These are phyloP conservation scores for Globisporangium nagaii DNA, from an alignment of 352 stramenopile genomes.

Conservation along the genomic window DNA sequence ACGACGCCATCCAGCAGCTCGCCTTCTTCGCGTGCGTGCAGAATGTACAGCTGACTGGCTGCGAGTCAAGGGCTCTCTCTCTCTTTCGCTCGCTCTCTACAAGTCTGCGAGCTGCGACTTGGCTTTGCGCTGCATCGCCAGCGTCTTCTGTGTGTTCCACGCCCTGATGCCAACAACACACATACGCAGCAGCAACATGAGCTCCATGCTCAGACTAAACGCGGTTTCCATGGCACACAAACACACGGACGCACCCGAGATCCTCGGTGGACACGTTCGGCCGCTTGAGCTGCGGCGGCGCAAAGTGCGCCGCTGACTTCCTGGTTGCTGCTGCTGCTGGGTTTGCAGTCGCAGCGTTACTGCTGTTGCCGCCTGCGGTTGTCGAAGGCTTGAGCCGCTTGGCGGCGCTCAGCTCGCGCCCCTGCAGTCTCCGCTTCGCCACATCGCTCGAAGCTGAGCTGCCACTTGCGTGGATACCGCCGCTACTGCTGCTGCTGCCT, in stretches of 20 bases:
- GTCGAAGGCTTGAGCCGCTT: conserved; percentile 11
- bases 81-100: background rate
- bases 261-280: conserved; percentile 75
- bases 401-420: background rate
- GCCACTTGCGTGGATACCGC: too few relatives aligned
- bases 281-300: conserved; percentile 54
- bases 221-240: background rate
- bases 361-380: background rate
- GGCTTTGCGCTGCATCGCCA: conserved; percentile 35
- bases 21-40: too few relatives aligned
- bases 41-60: too few relatives aligned
- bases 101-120: conserved; percentile 4
- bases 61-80: too few relatives aligned
- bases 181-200: background rate
- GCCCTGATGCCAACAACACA: conserved; percentile 18
- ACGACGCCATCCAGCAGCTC: too few relatives aligned
- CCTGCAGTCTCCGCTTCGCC: conserved; percentile 6
- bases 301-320: conserved; percentile 28
- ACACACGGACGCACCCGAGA: conserved; percentile 25
- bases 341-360: too few relatives aligned
- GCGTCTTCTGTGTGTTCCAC: conserved; percentile 68
- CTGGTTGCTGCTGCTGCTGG: conserved; percentile 14
- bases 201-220: background rate
- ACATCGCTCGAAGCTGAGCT: background rate
- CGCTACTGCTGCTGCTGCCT: background rate